Percentiles rank a stretch among this genome's conserved stretches.
Evolutionary conservation across 2,329 filamentous ascomycete genomes (phyloP).

Genomic region (Penicillium carneum): DNA sequence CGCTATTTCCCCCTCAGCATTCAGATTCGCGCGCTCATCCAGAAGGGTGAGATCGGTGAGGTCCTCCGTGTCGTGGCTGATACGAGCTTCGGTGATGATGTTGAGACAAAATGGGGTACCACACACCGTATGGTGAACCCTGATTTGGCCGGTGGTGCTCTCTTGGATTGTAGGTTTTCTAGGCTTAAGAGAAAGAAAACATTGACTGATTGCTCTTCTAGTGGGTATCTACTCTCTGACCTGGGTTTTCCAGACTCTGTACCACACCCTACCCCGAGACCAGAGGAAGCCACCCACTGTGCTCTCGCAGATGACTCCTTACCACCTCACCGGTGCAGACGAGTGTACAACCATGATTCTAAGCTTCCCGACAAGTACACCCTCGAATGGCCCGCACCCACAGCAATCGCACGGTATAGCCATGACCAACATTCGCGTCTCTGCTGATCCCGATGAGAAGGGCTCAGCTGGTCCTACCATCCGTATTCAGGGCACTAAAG

Average conservation of each 20-base stretch:
- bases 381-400: conserved; percentile 48
- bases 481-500: conserved; percentile 79
- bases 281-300: conserved; percentile 70
- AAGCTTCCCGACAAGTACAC: conserved; percentile 70
- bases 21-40: conserved; percentile 64
- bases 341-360: conserved; percentile 80
- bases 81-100: conserved; percentile 68
- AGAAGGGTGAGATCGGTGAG: conserved; percentile 67
- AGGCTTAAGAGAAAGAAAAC: not conserved
- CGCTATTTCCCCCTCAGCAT: conserved; percentile 85
- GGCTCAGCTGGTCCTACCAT: conserved; percentile 70
- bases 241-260: conserved; percentile 89
- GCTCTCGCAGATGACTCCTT: conserved; percentile 74
- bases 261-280: conserved; percentile 73
- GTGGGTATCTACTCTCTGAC: conserved; percentile 87
- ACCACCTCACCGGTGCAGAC: conserved; percentile 75
- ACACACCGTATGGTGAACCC: conserved; percentile 81
- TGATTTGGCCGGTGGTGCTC: conserved; percentile 79
- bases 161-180: conserved; percentile 69
- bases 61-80: conserved; percentile 66
- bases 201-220: conserved; percentile 22
- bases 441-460: conserved; percentile 67
- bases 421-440: conserved; percentile 69
- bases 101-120: conserved; percentile 66
- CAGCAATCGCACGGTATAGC: conserved; percentile 73